Percentiles rank a stretch among this genome's conserved stretches.
Evolutionary conservation across 2,329 filamentous ascomycete genomes (phyloP).

Genomic region (Diatrype stigma): DNA sequence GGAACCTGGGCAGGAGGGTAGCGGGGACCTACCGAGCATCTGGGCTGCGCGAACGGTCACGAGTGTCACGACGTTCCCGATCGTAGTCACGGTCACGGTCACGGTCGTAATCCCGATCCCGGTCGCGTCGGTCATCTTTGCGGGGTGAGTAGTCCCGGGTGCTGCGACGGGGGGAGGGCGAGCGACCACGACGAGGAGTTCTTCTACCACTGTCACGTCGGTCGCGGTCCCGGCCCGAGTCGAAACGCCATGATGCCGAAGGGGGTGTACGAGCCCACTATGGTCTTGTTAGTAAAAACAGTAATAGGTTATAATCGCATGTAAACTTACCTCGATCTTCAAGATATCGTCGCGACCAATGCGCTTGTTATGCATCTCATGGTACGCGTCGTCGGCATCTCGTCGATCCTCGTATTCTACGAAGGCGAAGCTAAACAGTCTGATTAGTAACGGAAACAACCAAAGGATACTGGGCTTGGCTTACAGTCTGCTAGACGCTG

Average conservation of each 20-base stretch:
- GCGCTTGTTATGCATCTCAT: constrained; percentile 99
- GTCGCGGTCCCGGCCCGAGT: constrained; percentile 78
- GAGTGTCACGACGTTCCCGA: constrained; percentile 50
- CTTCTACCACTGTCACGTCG: constrained; percentile 53
- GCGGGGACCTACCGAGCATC: constrained; percentile 37
- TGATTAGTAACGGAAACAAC: background rate
- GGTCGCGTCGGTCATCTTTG: constrained; percentile 81
- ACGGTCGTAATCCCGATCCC: constrained; percentile 71
- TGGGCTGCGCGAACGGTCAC: constrained; percentile 70
- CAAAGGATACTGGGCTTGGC: constrained; percentile 35
- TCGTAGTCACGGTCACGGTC: constrained; percentile 57
- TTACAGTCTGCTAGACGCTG: constrained; percentile 91
- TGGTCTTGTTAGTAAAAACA: constrained; percentile 11
- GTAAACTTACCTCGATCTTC: constrained; percentile 82
- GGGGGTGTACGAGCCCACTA: constrained; percentile 98
- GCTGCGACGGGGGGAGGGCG: constrained; percentile 73
- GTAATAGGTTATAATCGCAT: background rate
- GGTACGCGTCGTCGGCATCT: constrained; percentile 97
- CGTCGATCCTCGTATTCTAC: constrained; percentile 98
- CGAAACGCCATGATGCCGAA: constrained; percentile 97
- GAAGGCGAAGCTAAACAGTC: constrained; percentile 73
- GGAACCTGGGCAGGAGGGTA: background rate
- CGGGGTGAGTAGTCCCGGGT: constrained; percentile 79
- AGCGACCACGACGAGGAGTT: constrained; percentile 65
- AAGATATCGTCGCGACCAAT: constrained; percentile 91